Percentiles rank a stretch among this genome's conserved stretches.
Evolutionary conservation across 2,329 filamentous ascomycete species (phyloP).

Genomic region (Aspergillus terreus): DNA sequence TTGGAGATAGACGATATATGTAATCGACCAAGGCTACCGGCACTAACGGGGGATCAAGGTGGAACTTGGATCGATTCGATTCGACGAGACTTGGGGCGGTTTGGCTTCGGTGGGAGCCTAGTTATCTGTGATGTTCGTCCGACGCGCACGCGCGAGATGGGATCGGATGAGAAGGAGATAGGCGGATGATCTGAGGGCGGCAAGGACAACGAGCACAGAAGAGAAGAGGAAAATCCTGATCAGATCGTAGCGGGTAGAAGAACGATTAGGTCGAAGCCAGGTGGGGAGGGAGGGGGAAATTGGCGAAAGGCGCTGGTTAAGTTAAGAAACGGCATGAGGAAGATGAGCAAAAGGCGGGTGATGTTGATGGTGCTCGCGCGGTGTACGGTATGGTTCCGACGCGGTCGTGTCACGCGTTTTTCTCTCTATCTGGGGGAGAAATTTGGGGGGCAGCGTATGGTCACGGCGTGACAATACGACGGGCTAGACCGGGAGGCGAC

Average conservation of each 20-base stretch:
- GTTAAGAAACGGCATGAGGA: constrained; percentile 11
- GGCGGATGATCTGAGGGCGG: too few species aligned
- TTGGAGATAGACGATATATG: neutral
- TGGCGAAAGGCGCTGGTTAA: constrained; percentile 9
- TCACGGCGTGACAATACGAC: constrained; percentile 19
- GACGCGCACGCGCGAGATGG: neutral
- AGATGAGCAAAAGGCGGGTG: constrained; percentile 14
- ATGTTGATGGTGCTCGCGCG: constrained; percentile 15
- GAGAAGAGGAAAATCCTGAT: too few species aligned
- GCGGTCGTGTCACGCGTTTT: constrained; percentile 26
- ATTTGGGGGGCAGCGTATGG: constrained; percentile 5
- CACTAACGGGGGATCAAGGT: neutral
- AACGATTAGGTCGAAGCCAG: constrained; percentile 16
- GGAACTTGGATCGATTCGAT: neutral
- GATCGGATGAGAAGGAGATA: neutral
- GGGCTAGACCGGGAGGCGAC: constrained; percentile 1
- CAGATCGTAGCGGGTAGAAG: neutral
- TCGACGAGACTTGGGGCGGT: neutral
- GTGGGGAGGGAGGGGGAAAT: constrained; percentile 11
- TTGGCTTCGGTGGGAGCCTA: neutral
- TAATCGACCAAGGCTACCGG: neutral
- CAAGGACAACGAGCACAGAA: too few species aligned
- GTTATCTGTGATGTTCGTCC: neutral
- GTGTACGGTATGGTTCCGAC: constrained; percentile 27
- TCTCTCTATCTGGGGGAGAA: neutral